Evolutionary conservation across 176 grass and related monocot species (phyloP), one percentile per base, ranked within the genome.

Genomic region (Aegilops sharonensis): DNA sequence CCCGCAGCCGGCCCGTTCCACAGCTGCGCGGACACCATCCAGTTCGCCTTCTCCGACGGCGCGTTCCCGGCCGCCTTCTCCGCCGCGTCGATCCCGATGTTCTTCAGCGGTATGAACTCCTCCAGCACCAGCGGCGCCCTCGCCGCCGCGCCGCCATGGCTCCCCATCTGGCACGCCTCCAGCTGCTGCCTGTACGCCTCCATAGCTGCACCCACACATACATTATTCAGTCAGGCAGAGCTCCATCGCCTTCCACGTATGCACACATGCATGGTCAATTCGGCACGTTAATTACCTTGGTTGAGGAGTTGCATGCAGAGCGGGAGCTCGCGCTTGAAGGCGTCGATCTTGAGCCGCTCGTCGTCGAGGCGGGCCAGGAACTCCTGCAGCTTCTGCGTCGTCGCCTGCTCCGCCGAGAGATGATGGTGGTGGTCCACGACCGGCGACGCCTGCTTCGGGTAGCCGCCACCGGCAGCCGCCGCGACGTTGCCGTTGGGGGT

Each of bases 11-110:
- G 69, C 21, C 78, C 67, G 87, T 89, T 94, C 97, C 97, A 99
- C 27, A 99, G 97, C 86, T 99, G 97, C 56, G 97, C 94, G 8
- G 97, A 99, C 74, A 93, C 85, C 97, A 99, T 99, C 97, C 97
- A 99, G 85, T 63, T 99, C 42, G 92, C 92, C 89, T 99, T 99
- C 87, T 99, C 97, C 24, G 94, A 94, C 29, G 81, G 4, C 9
- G 71, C n/a, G 81, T 86, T 87, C 45, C 79, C 80, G 72, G 72
- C 45, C 14, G 60, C 59, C 64, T 87, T 86, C 35, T 93, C 89
- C 30, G 25, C 83, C 31, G 42, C 85, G 78, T 94, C 97, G n/a
- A 93, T 84, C 75, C 68, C 87, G 75, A 92, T 85, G 52, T 85
- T 89, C 86, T 97, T 99, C 36, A 97, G 70, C 34, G 97, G 97